Conservation (phyloP, 306 rosid genomes). For the Argentina anserina region DNA sequence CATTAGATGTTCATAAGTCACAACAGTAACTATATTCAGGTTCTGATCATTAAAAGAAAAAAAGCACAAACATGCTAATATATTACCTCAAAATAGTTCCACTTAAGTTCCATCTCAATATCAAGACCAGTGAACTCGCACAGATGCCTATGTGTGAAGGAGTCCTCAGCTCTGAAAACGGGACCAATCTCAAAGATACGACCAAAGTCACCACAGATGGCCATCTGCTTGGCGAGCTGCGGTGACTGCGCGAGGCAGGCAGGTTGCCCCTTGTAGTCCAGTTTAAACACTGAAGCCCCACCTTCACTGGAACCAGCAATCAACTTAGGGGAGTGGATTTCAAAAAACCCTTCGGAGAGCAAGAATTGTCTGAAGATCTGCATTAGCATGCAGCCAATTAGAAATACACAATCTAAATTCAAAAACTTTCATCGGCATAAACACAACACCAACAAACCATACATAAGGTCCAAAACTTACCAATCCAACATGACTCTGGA, state of each 20-base stretch:
- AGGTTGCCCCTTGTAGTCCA: slow-evolving; percentile 81
- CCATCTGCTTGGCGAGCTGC: slow-evolving; percentile 96
- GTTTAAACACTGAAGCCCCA: slow-evolving; percentile 85
- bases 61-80: background rate
- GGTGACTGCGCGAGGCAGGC: slow-evolving; percentile 98
- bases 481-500: slow-evolving; percentile 55
- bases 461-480: slow-evolving; percentile 25
- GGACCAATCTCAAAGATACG: slow-evolving; percentile 91
- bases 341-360: slow-evolving; percentile 41
- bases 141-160: slow-evolving; percentile 83
- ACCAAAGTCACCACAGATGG: slow-evolving; percentile 74
- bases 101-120: slow-evolving; percentile 84
- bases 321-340: slow-evolving; percentile 81
- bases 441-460: background rate
- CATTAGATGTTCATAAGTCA: slow-evolving; percentile 12
- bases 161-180: slow-evolving; percentile 89
- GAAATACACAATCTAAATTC: background rate
- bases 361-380: slow-evolving; percentile 81
- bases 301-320: slow-evolving; percentile 96
- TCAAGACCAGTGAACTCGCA: slow-evolving; percentile 97
- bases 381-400: slow-evolving; percentile 16
- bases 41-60: slow-evolving; percentile 3
- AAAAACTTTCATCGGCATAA: background rate
- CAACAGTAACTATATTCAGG: slow-evolving; percentile 13
- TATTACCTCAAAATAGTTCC: slow-evolving; percentile 75